Percentiles rank a stretch among this genome's conserved stretches.
phyloP scores from a whole-genome alignment of 495 filamentous ascomycete species.

The Astrothelium subdiscretum region DNA sequence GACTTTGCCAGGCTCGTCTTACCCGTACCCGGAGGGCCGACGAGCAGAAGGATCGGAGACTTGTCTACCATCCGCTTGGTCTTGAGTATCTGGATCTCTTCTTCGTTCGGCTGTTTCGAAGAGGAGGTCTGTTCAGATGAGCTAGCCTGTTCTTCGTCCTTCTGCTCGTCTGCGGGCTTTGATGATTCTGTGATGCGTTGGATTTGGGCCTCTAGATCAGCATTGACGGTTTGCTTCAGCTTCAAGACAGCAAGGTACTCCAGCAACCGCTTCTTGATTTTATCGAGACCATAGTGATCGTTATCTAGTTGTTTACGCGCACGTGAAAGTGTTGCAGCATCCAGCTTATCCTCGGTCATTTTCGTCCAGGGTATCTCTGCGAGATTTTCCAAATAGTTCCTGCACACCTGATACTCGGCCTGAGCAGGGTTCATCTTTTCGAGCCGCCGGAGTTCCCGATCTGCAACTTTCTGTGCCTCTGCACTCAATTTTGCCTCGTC shows the following conservation, averaged over 20 bases:
- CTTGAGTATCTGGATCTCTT: constrained; percentile 52
- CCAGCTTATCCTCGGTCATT: constrained; percentile 76
- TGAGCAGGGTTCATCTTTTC: constrained; percentile 92
- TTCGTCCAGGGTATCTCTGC: constrained; percentile 90
- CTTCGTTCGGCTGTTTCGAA: constrained; percentile 39
- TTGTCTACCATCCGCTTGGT: constrained; percentile 75
- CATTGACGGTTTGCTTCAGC: constrained; percentile 81
- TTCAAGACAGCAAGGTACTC: constrained; percentile 94
- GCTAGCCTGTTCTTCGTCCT: constrained; percentile 1
- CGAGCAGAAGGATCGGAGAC: constrained; percentile 87
- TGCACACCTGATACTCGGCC: constrained; percentile 85
- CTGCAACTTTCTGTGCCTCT: constrained; percentile 74
- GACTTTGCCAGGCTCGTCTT: constrained; percentile 96
- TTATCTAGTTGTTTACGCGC: constrained; percentile 88
- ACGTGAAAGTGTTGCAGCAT: constrained; percentile 60
- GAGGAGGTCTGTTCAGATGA: constrained; percentile 32
- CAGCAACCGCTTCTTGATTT: constrained; percentile 90
- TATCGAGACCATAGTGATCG: constrained; percentile 93
- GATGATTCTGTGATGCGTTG: constrained; percentile 13
- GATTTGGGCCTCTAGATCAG: constrained; percentile 66
- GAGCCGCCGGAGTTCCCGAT: constrained; percentile 76
- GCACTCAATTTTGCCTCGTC: constrained; percentile 65
- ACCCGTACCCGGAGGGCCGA: constrained; percentile 89
- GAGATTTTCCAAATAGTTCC: constrained; percentile 92
- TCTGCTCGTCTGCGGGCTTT: constrained; percentile 2